Evolutionary conservation across 331 rosid species (phyloP).

Genomic region (Stylosanthes scabra): DNA sequence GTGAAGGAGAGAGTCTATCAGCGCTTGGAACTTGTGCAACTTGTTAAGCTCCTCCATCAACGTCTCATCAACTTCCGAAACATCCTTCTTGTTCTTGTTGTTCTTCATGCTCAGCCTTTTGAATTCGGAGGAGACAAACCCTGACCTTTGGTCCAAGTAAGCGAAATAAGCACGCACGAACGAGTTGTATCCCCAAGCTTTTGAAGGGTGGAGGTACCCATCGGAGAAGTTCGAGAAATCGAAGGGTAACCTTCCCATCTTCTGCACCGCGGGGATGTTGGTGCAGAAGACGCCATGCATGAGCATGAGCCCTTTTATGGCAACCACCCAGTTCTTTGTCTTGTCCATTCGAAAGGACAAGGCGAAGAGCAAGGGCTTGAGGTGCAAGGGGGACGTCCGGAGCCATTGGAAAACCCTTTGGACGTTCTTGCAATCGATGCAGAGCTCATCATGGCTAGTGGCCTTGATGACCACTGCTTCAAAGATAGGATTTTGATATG

Average conservation of each 20-base stretch:
- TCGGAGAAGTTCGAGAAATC: conserved; percentile 69
- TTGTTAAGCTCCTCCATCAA: conserved; percentile 63
- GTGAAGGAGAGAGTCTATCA: conserved; percentile 66
- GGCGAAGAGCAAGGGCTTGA: conserved; percentile 59
- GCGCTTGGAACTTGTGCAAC: conserved; percentile 55
- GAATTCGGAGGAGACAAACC: conserved; percentile 38
- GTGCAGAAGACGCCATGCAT: conserved; percentile 77
- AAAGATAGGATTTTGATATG: conserved; percentile 63
- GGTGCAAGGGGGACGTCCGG: conserved; percentile 61
- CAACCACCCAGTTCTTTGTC: conserved; percentile 76
- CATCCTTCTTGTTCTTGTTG: background rate
- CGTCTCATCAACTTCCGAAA: conserved; percentile 28
- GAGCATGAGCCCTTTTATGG: conserved; percentile 87
- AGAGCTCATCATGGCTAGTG: conserved; percentile 75
- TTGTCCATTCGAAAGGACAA: conserved; percentile 64
- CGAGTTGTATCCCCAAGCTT: conserved; percentile 48
- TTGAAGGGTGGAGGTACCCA: conserved; percentile 27
- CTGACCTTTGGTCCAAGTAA: conserved; percentile 60
- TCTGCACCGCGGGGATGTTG: conserved; percentile 51
- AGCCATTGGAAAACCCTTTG: conserved; percentile 77
- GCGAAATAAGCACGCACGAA: conserved; percentile 68
- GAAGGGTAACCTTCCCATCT: conserved; percentile 72
- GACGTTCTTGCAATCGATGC: conserved; percentile 63
- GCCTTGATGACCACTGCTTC: conserved; percentile 77
- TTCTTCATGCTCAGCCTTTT: conserved; percentile 8